Conservation (phyloP, 1,284 basidiomycete genomes). For the Golubevia pallescens region DNA sequence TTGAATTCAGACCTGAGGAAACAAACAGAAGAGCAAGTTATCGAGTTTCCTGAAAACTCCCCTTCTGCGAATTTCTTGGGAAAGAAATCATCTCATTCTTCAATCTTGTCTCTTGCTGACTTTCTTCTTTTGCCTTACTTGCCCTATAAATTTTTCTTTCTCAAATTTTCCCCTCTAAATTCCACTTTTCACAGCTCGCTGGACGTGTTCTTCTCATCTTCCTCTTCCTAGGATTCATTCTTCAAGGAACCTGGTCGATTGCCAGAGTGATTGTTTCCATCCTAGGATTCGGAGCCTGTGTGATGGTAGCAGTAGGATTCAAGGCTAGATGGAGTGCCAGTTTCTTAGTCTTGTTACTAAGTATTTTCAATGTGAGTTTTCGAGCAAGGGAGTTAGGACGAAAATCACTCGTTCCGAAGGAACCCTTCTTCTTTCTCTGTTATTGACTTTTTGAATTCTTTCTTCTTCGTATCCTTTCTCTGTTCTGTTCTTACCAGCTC, state of each 20-base stretch:
- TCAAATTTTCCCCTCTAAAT: conserved; percentile 1
- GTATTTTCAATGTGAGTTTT: conserved; percentile 81
- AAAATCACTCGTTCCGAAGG: too few relatives aligned
- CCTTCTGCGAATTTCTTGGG: too few relatives aligned
- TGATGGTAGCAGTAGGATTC: conserved; percentile 98
- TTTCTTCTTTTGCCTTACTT: neutral
- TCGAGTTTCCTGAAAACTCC: too few relatives aligned
- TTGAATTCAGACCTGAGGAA: too few relatives aligned
- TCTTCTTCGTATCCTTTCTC: neutral
- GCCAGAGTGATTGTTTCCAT: conserved; percentile 84
- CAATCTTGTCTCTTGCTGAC: too few relatives aligned
- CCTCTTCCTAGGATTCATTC: conserved; percentile 96
- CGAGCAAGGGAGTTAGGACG: too few relatives aligned
- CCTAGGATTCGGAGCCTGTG: conserved; percentile 73
- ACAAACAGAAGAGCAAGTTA: too few relatives aligned
- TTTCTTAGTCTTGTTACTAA: conserved; percentile 92
- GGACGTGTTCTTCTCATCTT: conserved; percentile 97
- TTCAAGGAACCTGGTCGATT: conserved; percentile 89
- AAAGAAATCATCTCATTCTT: too few relatives aligned
- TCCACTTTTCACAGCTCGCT: conserved; percentile 79
- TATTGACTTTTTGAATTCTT: conserved; percentile 4
- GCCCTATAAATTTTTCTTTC: conserved; percentile 14
- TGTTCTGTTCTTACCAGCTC: conserved; percentile 60
- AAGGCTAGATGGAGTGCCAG: conserved; percentile 98
- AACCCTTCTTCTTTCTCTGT: too few relatives aligned